These are phyloP conservation scores for Arabidopsis lyrata DNA, from an alignment of 441 rosid genomes.

Conservation along the genomic window DNA sequence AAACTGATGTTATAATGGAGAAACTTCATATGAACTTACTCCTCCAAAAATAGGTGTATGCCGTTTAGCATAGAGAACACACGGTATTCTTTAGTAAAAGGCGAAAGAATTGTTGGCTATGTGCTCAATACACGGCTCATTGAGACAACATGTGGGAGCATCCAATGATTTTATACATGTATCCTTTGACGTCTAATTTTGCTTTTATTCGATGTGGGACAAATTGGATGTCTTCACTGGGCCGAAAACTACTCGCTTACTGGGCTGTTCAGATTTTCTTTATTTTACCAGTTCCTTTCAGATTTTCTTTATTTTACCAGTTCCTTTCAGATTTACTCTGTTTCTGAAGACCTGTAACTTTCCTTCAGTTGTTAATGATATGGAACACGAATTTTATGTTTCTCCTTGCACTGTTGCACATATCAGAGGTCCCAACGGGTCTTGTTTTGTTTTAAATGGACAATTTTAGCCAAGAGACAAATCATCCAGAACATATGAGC, in stretches of 20 bases:
- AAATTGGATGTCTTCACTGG: not conserved
- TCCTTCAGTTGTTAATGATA: not conserved
- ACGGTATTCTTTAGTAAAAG: constrained; percentile 83
- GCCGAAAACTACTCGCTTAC: not conserved
- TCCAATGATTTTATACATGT: not conserved
- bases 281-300: not conserved
- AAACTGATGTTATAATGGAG: not conserved
- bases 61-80: constrained; percentile 42
- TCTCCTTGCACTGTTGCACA: too few species aligned
- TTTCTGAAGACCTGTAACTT: not conserved
- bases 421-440: not conserved
- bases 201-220: constrained; percentile 32
- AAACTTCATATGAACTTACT: not conserved
- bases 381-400: not conserved
- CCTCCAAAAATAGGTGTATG: constrained; percentile 41
- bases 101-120: constrained; percentile 80
- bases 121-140: constrained; percentile 57
- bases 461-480: not conserved
- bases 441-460: not conserved
- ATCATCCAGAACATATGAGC: not conserved
- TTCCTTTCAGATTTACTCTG: too few species aligned
- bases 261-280: not conserved
- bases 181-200: not conserved
- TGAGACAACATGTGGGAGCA: not conserved
- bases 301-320: too few species aligned